Percentiles rank a stretch among this genome's conserved stretches.
Evolutionary conservation across 306 rosid genomes (phyloP).

Genomic region (Rosa chinensis): DNA sequence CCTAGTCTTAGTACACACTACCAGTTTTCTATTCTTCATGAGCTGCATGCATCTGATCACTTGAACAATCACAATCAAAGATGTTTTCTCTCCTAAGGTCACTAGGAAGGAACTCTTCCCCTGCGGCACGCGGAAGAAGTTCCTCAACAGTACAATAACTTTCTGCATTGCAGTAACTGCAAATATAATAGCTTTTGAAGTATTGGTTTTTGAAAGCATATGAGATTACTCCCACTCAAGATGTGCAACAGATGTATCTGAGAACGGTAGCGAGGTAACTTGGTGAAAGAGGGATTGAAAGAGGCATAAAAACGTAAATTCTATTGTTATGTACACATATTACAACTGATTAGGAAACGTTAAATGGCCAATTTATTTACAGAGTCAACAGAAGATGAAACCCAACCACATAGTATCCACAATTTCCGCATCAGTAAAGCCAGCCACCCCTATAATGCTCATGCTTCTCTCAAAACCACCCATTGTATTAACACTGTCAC

Average conservation of each 20-base stretch:
- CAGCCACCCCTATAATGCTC: slow-evolving; percentile 41
- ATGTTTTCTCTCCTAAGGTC: not conserved
- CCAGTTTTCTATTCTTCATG: not conserved
- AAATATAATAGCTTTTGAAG: not conserved
- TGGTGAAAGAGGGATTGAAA: not conserved
- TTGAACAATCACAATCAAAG: not conserved
- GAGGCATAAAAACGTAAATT: slow-evolving; percentile 18
- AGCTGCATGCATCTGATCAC: not conserved
- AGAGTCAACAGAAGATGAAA: slow-evolving; percentile 47
- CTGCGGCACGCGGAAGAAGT: not conserved
- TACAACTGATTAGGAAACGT: slow-evolving; percentile 49
- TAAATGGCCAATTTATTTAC: slow-evolving; percentile 55
- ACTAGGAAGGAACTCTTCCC: not conserved
- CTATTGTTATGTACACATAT: slow-evolving; percentile 68
- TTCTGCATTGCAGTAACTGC: not conserved
- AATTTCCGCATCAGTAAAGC: slow-evolving; percentile 51
- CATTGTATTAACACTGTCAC: slow-evolving; percentile 54
- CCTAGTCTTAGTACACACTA: not conserved
- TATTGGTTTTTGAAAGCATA: not conserved
- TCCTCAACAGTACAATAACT: not conserved
- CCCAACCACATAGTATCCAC: slow-evolving; percentile 37
- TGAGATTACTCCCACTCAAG: not conserved
- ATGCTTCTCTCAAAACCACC: slow-evolving; percentile 57
- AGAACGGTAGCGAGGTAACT: slow-evolving; percentile 14
- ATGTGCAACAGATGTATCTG: not conserved